Percentiles rank a stretch among this genome's conserved stretches.
phyloP scores from a whole-genome alignment of 768 basidiomycete species.

The Amylocystis lapponica region DNA sequence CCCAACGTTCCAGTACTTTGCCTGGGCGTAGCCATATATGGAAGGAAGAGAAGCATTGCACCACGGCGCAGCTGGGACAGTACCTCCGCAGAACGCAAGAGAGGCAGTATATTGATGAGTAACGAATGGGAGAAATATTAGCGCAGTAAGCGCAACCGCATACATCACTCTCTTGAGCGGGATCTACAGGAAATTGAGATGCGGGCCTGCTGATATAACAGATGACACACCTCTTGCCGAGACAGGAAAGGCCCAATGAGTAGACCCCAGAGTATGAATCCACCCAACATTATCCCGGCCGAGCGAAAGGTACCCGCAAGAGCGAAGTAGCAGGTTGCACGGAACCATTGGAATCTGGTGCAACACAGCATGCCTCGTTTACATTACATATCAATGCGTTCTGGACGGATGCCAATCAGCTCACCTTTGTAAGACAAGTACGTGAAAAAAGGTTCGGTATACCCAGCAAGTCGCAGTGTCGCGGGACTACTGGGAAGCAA shows the following conservation, averaged over 20 bases:
- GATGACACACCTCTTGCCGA: conserved; percentile 26
- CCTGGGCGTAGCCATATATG: conserved; percentile 80
- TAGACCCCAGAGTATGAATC: conserved; percentile 74
- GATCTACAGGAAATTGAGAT: conserved; percentile 24
- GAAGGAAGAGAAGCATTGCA: conserved; percentile 56
- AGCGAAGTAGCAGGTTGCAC: conserved; percentile 56
- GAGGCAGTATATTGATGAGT: conserved; percentile 69
- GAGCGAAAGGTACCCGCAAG: conserved; percentile 66
- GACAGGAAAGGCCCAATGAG: conserved; percentile 48
- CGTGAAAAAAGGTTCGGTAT: conserved; percentile 85
- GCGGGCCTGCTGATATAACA: neutral
- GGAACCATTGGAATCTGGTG: conserved; percentile 41
- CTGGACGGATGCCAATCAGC: conserved; percentile 10
- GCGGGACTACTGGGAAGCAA: conserved; percentile 78
- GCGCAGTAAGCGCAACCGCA: conserved; percentile 35
- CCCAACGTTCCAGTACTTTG: conserved; percentile 82
- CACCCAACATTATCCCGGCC: conserved; percentile 71
- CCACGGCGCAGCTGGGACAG: conserved; percentile 40
- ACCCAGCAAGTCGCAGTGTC: conserved; percentile 64
- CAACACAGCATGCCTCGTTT: conserved; percentile 55
- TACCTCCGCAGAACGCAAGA: conserved; percentile 49
- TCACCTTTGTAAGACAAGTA: conserved; percentile 69
- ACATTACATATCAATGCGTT: neutral
- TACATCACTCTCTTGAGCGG: conserved; percentile 27
- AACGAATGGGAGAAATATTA: conserved; percentile 62